Evolutionary conservation across 371 early-diverging fungal genomes (phyloP).

Genomic region (Zychaea mexicana): DNA sequence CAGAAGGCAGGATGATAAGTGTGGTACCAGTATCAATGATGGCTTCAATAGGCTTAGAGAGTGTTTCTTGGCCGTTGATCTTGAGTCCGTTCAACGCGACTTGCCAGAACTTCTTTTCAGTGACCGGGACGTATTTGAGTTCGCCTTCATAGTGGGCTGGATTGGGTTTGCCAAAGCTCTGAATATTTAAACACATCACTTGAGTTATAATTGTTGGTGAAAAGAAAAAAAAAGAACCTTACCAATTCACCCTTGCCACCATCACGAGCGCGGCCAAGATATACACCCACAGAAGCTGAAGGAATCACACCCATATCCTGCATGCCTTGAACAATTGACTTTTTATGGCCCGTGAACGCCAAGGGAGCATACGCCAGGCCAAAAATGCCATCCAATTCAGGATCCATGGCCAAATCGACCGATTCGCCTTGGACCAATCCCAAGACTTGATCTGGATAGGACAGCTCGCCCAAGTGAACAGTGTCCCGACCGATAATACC

Average conservation of each 20-base stretch:
- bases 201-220: too few relatives aligned
- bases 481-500: slow-evolving; percentile 47
- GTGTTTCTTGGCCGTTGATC: slow-evolving; percentile 23
- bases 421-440: slow-evolving; percentile 37
- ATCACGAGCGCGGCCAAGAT: slow-evolving; percentile 29
- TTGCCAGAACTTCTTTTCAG: slow-evolving; percentile 54
- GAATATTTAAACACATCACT: neutral
- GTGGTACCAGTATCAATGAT: slow-evolving; percentile 46
- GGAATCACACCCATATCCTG: slow-evolving; percentile 19
- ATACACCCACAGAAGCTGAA: slow-evolving; percentile 36
- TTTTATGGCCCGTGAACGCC: slow-evolving; percentile 31
- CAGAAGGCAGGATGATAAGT: slow-evolving; percentile 32
- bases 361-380: slow-evolving; percentile 51
- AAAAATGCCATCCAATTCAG: slow-evolving; percentile 57
- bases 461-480: slow-evolving; percentile 36
- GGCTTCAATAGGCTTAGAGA: slow-evolving; percentile 21
- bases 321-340: slow-evolving; percentile 31
- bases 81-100: slow-evolving; percentile 41
- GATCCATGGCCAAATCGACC: slow-evolving; percentile 33
- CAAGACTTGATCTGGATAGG: slow-evolving; percentile 25
- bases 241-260: slow-evolving; percentile 45
- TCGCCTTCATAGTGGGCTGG: slow-evolving; percentile 43
- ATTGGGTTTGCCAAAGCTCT: slow-evolving; percentile 44
- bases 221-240: slow-evolving; percentile 11
- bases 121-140: slow-evolving; percentile 41